Percentiles rank a stretch among this genome's conserved stretches.
phyloP scores from a whole-genome alignment of 2,329 filamentous ascomycete genomes.

The Sporothrix euskadiensis region DNA sequence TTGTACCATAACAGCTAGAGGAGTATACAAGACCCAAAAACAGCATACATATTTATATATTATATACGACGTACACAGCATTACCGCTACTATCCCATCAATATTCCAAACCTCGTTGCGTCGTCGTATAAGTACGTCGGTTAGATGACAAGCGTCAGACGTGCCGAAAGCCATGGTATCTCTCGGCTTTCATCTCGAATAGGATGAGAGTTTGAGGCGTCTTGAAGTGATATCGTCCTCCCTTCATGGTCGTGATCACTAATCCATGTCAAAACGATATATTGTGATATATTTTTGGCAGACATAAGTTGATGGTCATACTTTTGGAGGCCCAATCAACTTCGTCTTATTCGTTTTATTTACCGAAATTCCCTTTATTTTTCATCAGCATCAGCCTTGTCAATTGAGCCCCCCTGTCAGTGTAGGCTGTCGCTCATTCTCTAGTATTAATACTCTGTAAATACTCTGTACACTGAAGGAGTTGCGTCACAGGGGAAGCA shows the following conservation, averaged over 20 bases:
- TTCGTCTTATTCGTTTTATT: neutral
- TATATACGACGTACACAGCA: neutral
- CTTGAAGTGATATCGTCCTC: neutral
- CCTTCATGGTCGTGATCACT: neutral
- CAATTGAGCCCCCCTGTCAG: neutral
- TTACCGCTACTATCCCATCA: neutral
- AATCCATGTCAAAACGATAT: neutral
- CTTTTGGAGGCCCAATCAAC: neutral
- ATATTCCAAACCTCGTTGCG: neutral
- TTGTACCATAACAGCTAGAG: slow-evolving; percentile 17
- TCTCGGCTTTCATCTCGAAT: neutral
- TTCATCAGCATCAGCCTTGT: neutral
- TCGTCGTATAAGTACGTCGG: neutral
- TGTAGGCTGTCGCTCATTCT: neutral
- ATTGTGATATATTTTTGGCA: neutral
- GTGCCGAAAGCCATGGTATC: slow-evolving; percentile 5
- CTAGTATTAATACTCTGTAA: too few species aligned
- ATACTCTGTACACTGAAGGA: too few species aligned
- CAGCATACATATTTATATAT: neutral
- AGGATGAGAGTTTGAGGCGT: neutral
- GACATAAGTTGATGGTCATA: neutral
- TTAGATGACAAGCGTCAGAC: neutral
- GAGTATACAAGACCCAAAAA: slow-evolving; percentile 14
- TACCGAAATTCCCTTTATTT: neutral
- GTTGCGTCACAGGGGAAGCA: neutral